A percentile compares a stretch with the other conserved stretches of the same genome.
phyloP scores from a whole-genome alignment of 441 rosid genomes.

The Adansonia rubrostipa region DNA sequence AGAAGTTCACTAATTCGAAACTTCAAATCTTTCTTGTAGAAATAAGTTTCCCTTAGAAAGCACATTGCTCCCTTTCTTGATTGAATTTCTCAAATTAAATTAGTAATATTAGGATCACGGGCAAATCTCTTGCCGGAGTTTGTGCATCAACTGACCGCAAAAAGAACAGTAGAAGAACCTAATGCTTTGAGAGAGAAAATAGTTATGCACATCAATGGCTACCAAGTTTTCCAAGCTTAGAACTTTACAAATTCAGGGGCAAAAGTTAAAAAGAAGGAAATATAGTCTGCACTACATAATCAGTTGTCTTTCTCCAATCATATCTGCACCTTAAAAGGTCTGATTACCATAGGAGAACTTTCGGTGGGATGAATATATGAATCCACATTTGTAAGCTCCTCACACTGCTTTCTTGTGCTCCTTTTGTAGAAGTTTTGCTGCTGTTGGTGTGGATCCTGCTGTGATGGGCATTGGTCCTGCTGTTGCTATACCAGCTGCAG shows the following conservation, averaged over 20 bases:
- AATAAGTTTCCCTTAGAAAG: neutral
- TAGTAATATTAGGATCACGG: neutral
- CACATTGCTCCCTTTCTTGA: neutral
- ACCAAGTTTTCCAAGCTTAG: neutral
- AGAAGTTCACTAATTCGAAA: too few species aligned
- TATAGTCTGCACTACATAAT: neutral
- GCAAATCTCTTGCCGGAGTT: neutral
- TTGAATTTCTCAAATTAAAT: neutral
- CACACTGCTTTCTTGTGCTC: slow-evolving; percentile 12
- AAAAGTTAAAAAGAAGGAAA: neutral
- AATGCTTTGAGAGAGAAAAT: neutral
- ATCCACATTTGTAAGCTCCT: slow-evolving; percentile 2
- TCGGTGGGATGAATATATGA: slow-evolving; percentile 18
- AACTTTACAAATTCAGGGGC: neutral
- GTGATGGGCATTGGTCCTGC: slow-evolving; percentile 81
- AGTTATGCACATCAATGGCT: neutral
- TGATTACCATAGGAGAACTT: neutral
- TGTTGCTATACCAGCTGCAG: slow-evolving; percentile 73
- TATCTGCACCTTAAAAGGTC: neutral
- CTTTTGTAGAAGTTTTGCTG: slow-evolving; percentile 63
- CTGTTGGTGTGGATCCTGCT: slow-evolving; percentile 73
- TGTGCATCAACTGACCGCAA: neutral
- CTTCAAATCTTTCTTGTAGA: too few species aligned
- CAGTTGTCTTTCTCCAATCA: neutral
- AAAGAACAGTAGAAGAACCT: neutral